These are phyloP conservation scores for Gnomoniopsis sp. DNA, from an alignment of 2,329 filamentous ascomycete species.

Conservation along the genomic window DNA sequence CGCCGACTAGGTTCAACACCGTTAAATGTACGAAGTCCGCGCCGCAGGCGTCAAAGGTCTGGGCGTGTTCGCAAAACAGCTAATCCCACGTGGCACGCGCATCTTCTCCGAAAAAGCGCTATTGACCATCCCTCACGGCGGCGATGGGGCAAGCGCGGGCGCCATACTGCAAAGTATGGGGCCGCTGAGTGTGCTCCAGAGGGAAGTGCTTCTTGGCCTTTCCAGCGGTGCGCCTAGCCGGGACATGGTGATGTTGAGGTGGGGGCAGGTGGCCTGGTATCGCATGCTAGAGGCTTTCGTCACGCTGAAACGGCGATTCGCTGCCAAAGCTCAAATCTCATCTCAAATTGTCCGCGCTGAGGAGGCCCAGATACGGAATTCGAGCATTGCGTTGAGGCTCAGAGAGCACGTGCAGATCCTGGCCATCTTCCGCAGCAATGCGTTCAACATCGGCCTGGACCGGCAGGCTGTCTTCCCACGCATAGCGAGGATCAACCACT, in stretches of 20 bases:
- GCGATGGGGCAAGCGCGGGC: background rate
- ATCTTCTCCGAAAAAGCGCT: constrained; percentile 1
- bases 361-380: background rate
- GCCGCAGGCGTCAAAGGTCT: background rate
- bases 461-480: background rate
- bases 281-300: background rate
- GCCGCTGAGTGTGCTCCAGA: background rate
- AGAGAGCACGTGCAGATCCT: background rate
- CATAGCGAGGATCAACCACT: constrained; percentile 26
- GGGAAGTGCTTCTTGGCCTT: background rate
- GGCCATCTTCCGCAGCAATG: constrained; percentile 3
- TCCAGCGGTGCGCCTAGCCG: background rate
- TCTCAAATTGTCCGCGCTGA: background rate
- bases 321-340: background rate
- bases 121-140: background rate
- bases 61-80: constrained; percentile 1
- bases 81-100: constrained; percentile 1
- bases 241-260: background rate
- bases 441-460: background rate
- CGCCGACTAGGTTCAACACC: background rate
- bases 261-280: background rate
- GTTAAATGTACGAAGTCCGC: background rate
- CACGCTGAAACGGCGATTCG: background rate
- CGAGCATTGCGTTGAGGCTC: background rate
- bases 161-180: background rate